Conservation (phyloP, 805 yeast species). For the Sugiyamaella americana region DNA sequence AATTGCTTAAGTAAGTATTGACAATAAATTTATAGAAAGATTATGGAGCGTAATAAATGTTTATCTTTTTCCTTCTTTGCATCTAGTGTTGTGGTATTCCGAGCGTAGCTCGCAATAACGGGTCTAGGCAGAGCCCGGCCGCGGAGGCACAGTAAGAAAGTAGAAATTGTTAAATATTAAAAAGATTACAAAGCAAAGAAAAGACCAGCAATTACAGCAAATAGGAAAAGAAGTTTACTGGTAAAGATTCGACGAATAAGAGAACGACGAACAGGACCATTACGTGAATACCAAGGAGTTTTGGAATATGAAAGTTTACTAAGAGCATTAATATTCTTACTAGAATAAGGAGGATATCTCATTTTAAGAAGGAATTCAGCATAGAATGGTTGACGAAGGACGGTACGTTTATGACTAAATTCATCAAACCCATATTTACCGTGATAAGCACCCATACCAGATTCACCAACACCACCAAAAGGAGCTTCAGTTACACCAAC, state of each 20-base stretch:
- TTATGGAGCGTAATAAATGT: no score
- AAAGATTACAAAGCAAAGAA: constrained; percentile 1
- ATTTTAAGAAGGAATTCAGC: constrained; percentile 51
- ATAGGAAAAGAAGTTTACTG: constrained; percentile 9
- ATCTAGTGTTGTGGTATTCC: no score
- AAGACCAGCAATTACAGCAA: constrained; percentile 9
- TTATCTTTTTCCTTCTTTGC: no score
- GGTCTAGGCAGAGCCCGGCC: no score
- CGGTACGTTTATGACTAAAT: constrained; percentile 72
- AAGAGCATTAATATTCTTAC: constrained; percentile 27
- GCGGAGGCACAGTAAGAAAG: no score
- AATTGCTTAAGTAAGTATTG: no score
- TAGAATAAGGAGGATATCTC: constrained; percentile 60
- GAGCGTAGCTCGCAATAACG: no score
- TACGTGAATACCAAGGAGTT: constrained; percentile 18
- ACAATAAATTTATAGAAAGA: no score
- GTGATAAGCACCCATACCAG: constrained; percentile 82
- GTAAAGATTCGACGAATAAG: constrained; percentile 17
- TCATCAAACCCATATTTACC: constrained; percentile 62
- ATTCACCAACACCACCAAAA: constrained; percentile 85
- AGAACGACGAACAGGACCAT: constrained; percentile 20
- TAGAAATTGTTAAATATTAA: no score
- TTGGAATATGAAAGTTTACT: constrained; percentile 2
- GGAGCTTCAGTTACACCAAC: constrained; percentile 65
- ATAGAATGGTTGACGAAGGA: constrained; percentile 59